Evolutionary conservation across 148 eudicot species (phyloP).

Genomic region (Amaranthus palmeri): DNA sequence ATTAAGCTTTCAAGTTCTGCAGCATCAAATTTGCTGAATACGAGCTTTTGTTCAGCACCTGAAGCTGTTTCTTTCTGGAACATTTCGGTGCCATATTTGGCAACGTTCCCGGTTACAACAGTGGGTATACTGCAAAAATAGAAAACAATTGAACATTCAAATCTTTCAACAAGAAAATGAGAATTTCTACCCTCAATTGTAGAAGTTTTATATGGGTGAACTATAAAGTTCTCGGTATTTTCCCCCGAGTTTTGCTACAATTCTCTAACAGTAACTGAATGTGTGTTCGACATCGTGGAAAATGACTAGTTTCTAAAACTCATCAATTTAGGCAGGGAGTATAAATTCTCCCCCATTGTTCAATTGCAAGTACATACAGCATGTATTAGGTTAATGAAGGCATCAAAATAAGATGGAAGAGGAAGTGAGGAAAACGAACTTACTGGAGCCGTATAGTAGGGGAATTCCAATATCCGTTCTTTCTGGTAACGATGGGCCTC

Average conservation of each 20-base stretch:
- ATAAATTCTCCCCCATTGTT: not conserved
- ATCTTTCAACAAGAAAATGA: not conserved
- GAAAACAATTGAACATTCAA: not conserved
- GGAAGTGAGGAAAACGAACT: conserved; percentile 36
- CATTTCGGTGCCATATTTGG: conserved; percentile 65
- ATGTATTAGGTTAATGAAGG: not conserved
- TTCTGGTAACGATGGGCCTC: conserved; percentile 63
- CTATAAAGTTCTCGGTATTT: no score
- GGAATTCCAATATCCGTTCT: conserved; percentile 55
- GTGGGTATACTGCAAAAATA: conserved; percentile 69
- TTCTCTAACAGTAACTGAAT: not conserved
- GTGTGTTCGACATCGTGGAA: not conserved
- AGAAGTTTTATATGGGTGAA: no score
- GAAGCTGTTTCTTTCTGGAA: conserved; percentile 53
- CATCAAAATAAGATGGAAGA: not conserved
- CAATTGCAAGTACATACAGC: not conserved
- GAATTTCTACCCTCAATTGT: no score
- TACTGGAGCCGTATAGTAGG: conserved; percentile 82
- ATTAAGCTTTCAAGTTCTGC: conserved; percentile 57
- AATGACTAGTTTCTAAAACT: not conserved
- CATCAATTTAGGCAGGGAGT: not conserved
- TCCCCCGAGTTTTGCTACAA: not conserved
- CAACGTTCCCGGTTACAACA: conserved; percentile 39
- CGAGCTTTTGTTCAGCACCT: conserved; percentile 42
- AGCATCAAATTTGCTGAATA: conserved; percentile 61